Evolutionary conservation across 2,329 filamentous ascomycete species (phyloP), one percentile per base, ranked within the genome.

Genomic region (Trichoderma sp.): DNA sequence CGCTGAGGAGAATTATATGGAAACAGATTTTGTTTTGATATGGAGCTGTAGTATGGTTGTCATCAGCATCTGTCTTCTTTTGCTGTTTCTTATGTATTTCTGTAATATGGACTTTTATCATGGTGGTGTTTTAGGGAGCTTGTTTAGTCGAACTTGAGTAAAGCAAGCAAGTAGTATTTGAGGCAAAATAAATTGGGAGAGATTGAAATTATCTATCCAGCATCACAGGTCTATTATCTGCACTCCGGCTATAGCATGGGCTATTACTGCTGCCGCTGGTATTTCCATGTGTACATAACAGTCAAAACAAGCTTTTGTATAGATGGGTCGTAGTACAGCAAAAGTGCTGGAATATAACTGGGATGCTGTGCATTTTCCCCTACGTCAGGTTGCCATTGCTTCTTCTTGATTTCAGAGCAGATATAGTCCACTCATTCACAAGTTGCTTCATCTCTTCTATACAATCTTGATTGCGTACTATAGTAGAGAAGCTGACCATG

Each of bases 121-220:
- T 53, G 16, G 27, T 31, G 40, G 31, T 31, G 27, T 66, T 68
- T 55, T 52, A 19, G 21, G 68, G 56, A 57, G 55, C 62, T 55
- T 40, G 37, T 5, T 40, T 40, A 19, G 7, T 5, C 16, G 16
- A 19, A 43, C 8, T 43, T 5, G 14, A 43, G 16, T 19, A 19
- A 43, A 43, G 37, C 5, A 19, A 43, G 14, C 37, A 40, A 19
- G 37, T 16, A 43, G 7, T 11, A 1, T 8, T 7, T 7, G 14
- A 16, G 16, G 37, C 16, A 40, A 40, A 43, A 19, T 10, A 43
- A 19, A 40, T 16, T 40, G 19, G 8, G 4, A 35, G 11, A 33
- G 8, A 33, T 2, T 27, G 27, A 27, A 27, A 4, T 27, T 27
- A 27, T 2, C 13, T 13, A 35, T 33, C 33, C 10, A 4, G 33